phyloP scores from a whole-genome alignment of 2,329 filamentous ascomycete species.

The Phialophora expanda region DNA sequence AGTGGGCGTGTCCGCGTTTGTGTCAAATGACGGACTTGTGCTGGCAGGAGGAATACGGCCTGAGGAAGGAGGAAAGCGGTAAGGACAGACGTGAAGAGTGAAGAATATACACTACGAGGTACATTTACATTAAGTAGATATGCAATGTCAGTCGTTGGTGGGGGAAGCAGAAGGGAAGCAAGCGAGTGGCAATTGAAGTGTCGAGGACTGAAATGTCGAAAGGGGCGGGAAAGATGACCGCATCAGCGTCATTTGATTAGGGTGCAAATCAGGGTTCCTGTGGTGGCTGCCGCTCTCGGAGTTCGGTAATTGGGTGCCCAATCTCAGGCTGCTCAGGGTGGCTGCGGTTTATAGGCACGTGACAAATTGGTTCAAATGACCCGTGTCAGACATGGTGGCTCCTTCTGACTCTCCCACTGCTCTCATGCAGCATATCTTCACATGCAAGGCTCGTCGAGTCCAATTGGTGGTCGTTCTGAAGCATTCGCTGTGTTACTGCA shows the following conservation, averaged over 20 bases:
- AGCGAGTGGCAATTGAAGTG: background rate
- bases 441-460: conserved; percentile 21
- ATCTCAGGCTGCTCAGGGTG: background rate
- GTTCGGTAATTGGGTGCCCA: background rate
- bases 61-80: conserved; percentile 18
- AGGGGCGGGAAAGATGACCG: background rate
- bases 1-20: conserved; percentile 13
- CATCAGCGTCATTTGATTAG: conserved; percentile 1
- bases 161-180: conserved; percentile 1
- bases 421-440: conserved; percentile 18
- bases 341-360: background rate
- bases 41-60: background rate
- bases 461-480: conserved; percentile 21
- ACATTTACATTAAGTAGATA: background rate
- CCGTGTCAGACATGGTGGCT: background rate
- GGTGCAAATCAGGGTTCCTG: background rate
- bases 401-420: background rate
- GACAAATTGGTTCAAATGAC: conserved; percentile 5
- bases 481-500: conserved; percentile 10
- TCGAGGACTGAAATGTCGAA: background rate
- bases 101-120: conserved; percentile 20
- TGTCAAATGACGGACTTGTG: background rate
- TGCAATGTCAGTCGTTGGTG: conserved; percentile 1
- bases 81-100: conserved; percentile 27
- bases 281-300: background rate